Conservation (phyloP, 2,329 filamentous ascomycete species). For the Thermoascus crustaceus region DNA sequence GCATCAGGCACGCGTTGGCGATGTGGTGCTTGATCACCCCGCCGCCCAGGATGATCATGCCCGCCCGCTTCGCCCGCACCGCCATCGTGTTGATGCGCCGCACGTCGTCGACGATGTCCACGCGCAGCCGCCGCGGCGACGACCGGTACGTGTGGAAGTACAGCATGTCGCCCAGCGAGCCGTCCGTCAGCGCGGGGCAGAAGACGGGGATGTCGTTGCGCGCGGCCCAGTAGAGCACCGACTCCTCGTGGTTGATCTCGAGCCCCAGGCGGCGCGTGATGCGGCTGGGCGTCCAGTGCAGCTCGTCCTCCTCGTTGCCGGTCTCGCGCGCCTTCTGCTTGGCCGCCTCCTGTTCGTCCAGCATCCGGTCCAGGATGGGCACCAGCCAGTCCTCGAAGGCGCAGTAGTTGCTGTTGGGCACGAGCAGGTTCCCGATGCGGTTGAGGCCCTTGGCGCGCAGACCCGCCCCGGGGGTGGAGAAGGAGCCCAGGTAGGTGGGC, state of each 20-base stretch:
- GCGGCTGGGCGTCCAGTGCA: slow-evolving; percentile 90
- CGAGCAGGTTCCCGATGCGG: slow-evolving; percentile 88
- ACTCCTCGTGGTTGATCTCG: slow-evolving; percentile 87
- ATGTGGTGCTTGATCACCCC: slow-evolving; percentile 98
- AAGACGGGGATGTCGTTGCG: slow-evolving; percentile 97
- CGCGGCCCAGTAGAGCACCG: slow-evolving; percentile 95
- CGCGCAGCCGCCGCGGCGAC: slow-evolving; percentile 68
- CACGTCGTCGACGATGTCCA: slow-evolving; percentile 93
- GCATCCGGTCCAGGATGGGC: slow-evolving; percentile 88
- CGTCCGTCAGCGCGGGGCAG: slow-evolving; percentile 91
- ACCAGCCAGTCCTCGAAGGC: slow-evolving; percentile 96
- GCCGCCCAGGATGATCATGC: slow-evolving; percentile 92
- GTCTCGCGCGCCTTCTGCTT: slow-evolving; percentile 45
- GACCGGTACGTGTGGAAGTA: slow-evolving; percentile 97
- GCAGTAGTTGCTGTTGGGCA: slow-evolving; percentile 96
- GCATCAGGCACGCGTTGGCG: slow-evolving; percentile 93
- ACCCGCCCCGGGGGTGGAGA: slow-evolving; percentile 65
- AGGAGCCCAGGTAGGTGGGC: slow-evolving; percentile 85
- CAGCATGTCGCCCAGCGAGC: slow-evolving; percentile 92
- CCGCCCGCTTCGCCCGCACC: slow-evolving; percentile 75
- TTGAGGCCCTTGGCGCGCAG: slow-evolving; percentile 83
- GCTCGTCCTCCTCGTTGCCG: slow-evolving; percentile 50
- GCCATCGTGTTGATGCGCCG: slow-evolving; percentile 86
- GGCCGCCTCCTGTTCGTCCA: slow-evolving; percentile 82
- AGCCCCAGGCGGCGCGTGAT: slow-evolving; percentile 82